A percentile compares a stretch with the other conserved stretches of the same genome.
phyloP scores from a whole-genome alignment of 2,329 filamentous ascomycete species.

The Penicillium corylophilum region DNA sequence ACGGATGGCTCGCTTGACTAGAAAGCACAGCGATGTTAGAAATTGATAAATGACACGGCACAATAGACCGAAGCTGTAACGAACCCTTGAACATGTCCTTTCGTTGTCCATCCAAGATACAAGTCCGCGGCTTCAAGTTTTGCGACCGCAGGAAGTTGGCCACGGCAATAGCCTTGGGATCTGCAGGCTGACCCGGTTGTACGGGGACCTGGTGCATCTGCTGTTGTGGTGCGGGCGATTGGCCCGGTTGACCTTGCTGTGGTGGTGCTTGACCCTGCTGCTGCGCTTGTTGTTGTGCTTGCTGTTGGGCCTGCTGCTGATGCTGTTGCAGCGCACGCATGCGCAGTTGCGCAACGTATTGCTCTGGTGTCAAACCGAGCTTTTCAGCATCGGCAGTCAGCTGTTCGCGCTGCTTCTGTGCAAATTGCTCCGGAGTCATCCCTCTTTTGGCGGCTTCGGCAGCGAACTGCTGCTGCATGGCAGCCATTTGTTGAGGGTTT shows the following conservation, averaged over 20 bases:
- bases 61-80: not conserved
- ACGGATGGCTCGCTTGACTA: constrained; percentile 93
- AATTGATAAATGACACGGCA: not conserved
- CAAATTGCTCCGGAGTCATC: constrained; percentile 80
- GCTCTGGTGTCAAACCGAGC: constrained; percentile 53
- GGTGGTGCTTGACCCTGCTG: constrained; percentile 36
- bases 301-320: constrained; percentile 31
- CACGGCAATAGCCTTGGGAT: constrained; percentile 82
- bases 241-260: constrained; percentile 25
- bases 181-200: constrained; percentile 62
- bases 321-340: constrained; percentile 49
- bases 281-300: constrained; percentile 39
- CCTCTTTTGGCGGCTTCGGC: constrained; percentile 80
- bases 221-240: constrained; percentile 31
- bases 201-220: constrained; percentile 51
- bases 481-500: constrained; percentile 78
- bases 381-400: constrained; percentile 50
- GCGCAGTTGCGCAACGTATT: constrained; percentile 47
- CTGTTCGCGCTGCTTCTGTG: constrained; percentile 58
- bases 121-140: constrained; percentile 83
- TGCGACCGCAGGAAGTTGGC: constrained; percentile 84
- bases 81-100: constrained; percentile 97
- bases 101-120: constrained; percentile 90
- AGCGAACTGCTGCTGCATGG: constrained; percentile 79
- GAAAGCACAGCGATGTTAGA: constrained; percentile 1